These are phyloP conservation scores for Coniophora puteana DNA, from an alignment of 1,284 basidiomycete species.

Conservation along the genomic window DNA sequence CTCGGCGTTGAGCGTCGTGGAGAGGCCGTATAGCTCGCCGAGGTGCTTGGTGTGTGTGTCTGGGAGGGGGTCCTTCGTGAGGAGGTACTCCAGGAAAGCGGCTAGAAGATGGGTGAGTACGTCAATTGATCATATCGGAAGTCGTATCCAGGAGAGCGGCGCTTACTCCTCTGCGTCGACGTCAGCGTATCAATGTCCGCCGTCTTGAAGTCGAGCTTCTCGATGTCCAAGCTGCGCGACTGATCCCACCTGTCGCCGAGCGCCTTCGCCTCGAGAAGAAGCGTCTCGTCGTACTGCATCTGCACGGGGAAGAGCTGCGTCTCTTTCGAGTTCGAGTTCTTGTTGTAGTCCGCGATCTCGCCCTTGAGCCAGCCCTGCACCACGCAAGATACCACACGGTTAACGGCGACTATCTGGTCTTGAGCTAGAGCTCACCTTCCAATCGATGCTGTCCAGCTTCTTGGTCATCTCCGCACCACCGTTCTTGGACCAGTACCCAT, in stretches of 20 bases:
- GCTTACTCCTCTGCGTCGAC: constrained; percentile 64
- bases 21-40: constrained; percentile 50
- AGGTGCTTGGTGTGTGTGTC: constrained; percentile 51
- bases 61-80: constrained; percentile 53
- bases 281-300: constrained; percentile 79
- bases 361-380: too few relatives aligned
- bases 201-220: constrained; percentile 45
- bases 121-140: constrained; percentile 2
- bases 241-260: constrained; percentile 80
- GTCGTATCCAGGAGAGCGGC: neutral
- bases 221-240: constrained; percentile 47
- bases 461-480: constrained; percentile 61
- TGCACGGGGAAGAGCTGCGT: constrained; percentile 80
- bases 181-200: constrained; percentile 57
- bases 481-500: constrained; percentile 69
- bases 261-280: constrained; percentile 67
- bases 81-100: constrained; percentile 72
- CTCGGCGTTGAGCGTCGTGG: constrained; percentile 62
- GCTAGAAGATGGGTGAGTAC: constrained; percentile 34
- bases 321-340: too few relatives aligned
- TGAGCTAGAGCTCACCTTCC: constrained; percentile 70
- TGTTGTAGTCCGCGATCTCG: too few relatives aligned
- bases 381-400: too few relatives aligned
- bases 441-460: constrained; percentile 73
- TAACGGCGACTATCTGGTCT: too few relatives aligned